These are phyloP conservation scores for Auricularia auricula-judae DNA, from an alignment of 768 basidiomycete species.

Conservation along the genomic window DNA sequence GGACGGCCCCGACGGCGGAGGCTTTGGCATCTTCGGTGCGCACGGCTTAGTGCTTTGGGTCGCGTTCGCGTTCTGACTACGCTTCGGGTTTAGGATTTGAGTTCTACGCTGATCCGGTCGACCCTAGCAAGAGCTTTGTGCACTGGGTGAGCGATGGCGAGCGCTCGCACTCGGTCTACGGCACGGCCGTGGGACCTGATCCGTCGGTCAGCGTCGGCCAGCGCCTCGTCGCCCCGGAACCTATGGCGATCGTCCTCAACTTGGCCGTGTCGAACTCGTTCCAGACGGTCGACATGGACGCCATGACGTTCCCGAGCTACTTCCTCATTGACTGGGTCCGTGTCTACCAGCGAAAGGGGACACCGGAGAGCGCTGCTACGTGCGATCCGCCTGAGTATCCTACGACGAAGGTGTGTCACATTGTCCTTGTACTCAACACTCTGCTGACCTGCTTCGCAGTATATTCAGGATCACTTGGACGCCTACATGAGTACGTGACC, in stretches of 20 bases:
- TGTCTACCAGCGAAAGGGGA: slow-evolving; percentile 59
- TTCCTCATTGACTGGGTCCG: slow-evolving; percentile 71
- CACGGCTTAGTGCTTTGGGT: slow-evolving; percentile 49
- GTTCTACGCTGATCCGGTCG: slow-evolving; percentile 61
- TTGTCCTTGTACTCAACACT: too few relatives aligned
- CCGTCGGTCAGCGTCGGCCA: slow-evolving; percentile 40
- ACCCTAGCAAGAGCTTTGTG: slow-evolving; percentile 62
- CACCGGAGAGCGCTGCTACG: slow-evolving; percentile 44
- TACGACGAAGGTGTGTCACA: slow-evolving; percentile 30
- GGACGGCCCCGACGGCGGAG: slow-evolving; percentile 48
- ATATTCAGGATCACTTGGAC: slow-evolving; percentile 43
- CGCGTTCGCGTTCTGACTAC: slow-evolving; percentile 5
- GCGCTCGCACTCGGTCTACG: slow-evolving; percentile 61
- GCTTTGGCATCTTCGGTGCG: slow-evolving; percentile 38
- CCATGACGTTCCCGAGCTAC: slow-evolving; percentile 59
- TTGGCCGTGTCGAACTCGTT: slow-evolving; percentile 59
- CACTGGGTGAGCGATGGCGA: slow-evolving; percentile 67
- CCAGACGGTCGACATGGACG: slow-evolving; percentile 44
- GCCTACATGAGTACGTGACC: slow-evolving; percentile 31
- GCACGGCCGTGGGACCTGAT: slow-evolving; percentile 61
- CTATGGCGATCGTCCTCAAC: slow-evolving; percentile 73
- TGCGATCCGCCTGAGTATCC: slow-evolving; percentile 58
- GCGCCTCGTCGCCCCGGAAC: slow-evolving; percentile 77
- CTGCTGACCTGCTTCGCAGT: slow-evolving; percentile 13
- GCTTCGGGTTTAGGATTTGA: slow-evolving; percentile 39